A percentile compares a stretch with the other conserved stretches of the same genome.
Conservation (phyloP, 768 basidiomycete genomes). For the Leucocoprinus birnbaumii region DNA sequence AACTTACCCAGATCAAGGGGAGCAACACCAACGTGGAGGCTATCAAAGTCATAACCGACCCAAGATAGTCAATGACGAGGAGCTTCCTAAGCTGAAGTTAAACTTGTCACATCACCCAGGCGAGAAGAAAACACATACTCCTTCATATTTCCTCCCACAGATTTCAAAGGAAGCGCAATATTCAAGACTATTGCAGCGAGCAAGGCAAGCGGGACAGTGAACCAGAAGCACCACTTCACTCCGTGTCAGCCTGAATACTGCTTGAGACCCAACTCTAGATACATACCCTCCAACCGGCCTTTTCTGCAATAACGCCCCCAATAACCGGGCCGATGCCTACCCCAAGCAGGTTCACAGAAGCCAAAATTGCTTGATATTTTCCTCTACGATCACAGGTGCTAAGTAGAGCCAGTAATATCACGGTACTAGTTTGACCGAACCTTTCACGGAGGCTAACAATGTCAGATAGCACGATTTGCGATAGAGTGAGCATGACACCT, state of each 20-base stretch:
- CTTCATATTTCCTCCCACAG: conserved; percentile 60
- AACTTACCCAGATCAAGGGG: conserved; percentile 69
- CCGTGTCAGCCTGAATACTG: too few species aligned
- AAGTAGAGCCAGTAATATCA: neutral
- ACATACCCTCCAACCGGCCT: conserved; percentile 57
- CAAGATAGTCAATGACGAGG: conserved; percentile 61
- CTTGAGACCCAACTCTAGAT: neutral
- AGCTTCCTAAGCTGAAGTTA: conserved; percentile 45
- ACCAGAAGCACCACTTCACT: conserved; percentile 70
- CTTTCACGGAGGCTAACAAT: conserved; percentile 70
- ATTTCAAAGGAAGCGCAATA: conserved; percentile 64
- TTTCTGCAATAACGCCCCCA: conserved; percentile 59
- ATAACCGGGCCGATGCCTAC: conserved; percentile 67
- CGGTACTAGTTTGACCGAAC: conserved; percentile 23
- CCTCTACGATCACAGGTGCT: conserved; percentile 43
- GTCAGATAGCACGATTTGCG: conserved; percentile 71
- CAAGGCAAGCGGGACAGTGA: conserved; percentile 60
- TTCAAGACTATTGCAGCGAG: conserved; percentile 51
- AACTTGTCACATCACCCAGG: neutral
- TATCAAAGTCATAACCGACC: conserved; percentile 52
- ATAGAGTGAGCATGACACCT: conserved; percentile 64
- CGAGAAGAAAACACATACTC: conserved; percentile 24
- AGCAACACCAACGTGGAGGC: conserved; percentile 64
- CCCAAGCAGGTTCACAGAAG: conserved; percentile 51
- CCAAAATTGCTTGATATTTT: conserved; percentile 76